These are phyloP conservation scores for Entophlyctis luteolus DNA, from an alignment of 192 early-diverging fungal genomes.

Conservation along the genomic window DNA sequence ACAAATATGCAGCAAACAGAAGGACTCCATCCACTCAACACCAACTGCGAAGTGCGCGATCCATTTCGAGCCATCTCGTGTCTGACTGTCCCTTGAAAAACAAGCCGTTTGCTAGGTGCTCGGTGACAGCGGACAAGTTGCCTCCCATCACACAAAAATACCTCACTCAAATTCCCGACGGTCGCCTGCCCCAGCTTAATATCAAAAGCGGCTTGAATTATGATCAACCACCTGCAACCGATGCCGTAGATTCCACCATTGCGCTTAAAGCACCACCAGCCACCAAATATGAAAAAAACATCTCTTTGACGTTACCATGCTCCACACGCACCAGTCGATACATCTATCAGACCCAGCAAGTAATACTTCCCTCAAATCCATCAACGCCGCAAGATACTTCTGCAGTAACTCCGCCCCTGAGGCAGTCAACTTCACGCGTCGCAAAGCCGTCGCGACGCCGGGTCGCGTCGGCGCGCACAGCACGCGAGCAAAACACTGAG, in stretches of 20 bases:
- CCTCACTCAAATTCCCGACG: neutral
- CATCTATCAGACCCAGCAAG: neutral
- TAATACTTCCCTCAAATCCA: neutral
- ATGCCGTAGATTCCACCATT: neutral
- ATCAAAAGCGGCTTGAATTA: neutral
- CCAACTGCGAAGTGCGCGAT: too few relatives aligned
- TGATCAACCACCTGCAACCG: too few relatives aligned
- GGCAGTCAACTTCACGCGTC: neutral
- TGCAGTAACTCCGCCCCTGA: neutral
- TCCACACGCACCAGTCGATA: slow-evolving; percentile 2
- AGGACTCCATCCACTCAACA: too few relatives aligned
- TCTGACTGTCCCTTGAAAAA: too few relatives aligned
- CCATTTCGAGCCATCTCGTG: too few relatives aligned
- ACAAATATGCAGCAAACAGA: too few relatives aligned
- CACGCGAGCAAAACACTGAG: slow-evolving; percentile 13
- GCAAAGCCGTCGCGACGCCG: neutral
- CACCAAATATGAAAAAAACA: neutral
- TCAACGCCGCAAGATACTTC: neutral
- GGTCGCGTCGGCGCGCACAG: slow-evolving; percentile 16
- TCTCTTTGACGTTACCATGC: neutral
- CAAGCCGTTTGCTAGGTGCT: neutral
- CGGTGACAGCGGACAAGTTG: neutral
- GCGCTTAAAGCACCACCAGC: neutral
- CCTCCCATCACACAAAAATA: neutral
- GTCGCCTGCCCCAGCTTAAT: neutral